These are phyloP conservation scores for grape (Vitis vinifera) DNA, from an alignment of 164 flowering plant genomes.

Conservation along the genomic window DNA sequence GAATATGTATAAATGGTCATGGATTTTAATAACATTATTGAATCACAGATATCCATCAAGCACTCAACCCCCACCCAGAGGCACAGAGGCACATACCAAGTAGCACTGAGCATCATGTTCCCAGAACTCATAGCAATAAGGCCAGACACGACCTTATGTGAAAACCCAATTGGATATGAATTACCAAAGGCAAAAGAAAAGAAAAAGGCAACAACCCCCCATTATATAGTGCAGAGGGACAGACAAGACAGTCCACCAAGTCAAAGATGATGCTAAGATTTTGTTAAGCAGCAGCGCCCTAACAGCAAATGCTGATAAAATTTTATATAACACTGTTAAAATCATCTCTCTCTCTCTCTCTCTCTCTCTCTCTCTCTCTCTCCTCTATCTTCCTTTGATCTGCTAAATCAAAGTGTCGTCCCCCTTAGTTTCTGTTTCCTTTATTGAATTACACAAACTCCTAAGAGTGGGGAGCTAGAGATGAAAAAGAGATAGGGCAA, in stretches of 20 bases:
- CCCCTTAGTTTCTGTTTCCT: background rate
- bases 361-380: background rate
- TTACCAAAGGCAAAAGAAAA: slow-evolving; percentile 3
- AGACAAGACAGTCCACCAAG: slow-evolving; percentile 24
- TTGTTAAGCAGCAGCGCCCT: background rate
- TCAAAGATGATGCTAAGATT: slow-evolving; percentile 24
- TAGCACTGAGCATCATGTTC: slow-evolving; percentile 15
- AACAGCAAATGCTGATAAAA: background rate
- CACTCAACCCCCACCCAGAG: background rate
- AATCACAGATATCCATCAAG: background rate
- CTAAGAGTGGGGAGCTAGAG: background rate
- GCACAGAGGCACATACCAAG: slow-evolving; percentile 3
- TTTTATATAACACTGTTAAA: background rate
- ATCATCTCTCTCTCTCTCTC: background rate
- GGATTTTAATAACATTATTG: background rate
- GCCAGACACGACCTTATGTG: slow-evolving; percentile 13
- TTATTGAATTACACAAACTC: slow-evolving; percentile 11
- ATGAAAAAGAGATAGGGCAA: background rate
- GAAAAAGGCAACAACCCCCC: background rate
- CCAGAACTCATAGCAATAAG: slow-evolving; percentile 10
- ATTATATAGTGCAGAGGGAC: background rate
- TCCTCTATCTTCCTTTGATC: background rate
- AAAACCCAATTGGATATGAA: slow-evolving; percentile 13
- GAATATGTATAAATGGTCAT: no score
- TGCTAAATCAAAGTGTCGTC: slow-evolving; percentile 6